phyloP scores from a whole-genome alignment of 371 early-diverging fungal genomes.

The Parasitella parasitica region DNA sequence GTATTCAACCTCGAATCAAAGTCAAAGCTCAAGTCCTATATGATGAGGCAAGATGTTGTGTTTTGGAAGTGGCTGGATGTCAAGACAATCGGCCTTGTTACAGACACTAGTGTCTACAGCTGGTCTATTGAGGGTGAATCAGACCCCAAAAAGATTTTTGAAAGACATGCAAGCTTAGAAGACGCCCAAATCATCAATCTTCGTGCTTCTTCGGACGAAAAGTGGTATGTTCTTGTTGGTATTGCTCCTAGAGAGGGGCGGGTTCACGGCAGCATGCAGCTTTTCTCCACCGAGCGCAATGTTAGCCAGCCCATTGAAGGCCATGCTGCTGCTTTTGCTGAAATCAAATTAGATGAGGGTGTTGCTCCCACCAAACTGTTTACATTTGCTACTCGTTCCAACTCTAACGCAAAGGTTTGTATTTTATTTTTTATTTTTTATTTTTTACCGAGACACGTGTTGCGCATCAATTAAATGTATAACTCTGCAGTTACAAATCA shows the following conservation, averaged over 20 bases:
- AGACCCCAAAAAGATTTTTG: constrained; percentile 89
- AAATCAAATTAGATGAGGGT: constrained; percentile 79
- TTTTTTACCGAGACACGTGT: not conserved
- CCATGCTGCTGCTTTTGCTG: constrained; percentile 95
- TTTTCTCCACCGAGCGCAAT: constrained; percentile 88
- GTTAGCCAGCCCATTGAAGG: constrained; percentile 97
- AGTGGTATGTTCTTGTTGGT: constrained; percentile 94
- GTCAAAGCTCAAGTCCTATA: constrained; percentile 90
- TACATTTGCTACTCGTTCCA: constrained; percentile 87
- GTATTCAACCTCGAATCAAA: constrained; percentile 96
- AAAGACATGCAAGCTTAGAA: constrained; percentile 79
- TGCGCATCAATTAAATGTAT: not conserved
- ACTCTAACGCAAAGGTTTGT: constrained; percentile 79
- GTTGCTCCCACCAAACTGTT: constrained; percentile 84
- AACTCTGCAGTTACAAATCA: constrained; percentile 80
- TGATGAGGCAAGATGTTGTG: constrained; percentile 91
- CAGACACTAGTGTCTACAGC: constrained; percentile 87
- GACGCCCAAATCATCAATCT: constrained; percentile 96
- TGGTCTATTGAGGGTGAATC: constrained; percentile 96
- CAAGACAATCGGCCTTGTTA: constrained; percentile 90
- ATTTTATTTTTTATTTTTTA: too few relatives aligned
- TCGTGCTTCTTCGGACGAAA: constrained; percentile 83
- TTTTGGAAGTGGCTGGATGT: constrained; percentile 96
- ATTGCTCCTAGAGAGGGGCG: constrained; percentile 90
- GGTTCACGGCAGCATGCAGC: constrained; percentile 95